Percentiles rank a stretch among this genome's conserved stretches.
Evolutionary conservation across 1,139 yeast species (phyloP).

Genomic region (Ogataea hybrid): DNA sequence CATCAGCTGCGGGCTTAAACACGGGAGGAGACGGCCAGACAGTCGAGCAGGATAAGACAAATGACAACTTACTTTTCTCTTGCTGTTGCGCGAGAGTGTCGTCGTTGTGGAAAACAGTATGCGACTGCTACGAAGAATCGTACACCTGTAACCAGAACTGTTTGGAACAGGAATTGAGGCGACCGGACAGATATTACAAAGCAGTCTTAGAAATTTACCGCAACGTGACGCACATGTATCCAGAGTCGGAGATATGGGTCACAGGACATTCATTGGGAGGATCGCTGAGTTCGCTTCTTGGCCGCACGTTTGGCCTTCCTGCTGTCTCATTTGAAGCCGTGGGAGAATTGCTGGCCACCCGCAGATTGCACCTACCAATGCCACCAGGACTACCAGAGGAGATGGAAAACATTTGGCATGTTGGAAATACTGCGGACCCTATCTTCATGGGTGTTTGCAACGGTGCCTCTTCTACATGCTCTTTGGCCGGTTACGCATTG

Average conservation of each 20-base stretch:
- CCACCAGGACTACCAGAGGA: slow-evolving; percentile 88
- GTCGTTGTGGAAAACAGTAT: slow-evolving; percentile 91
- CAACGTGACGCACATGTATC: slow-evolving; percentile 67
- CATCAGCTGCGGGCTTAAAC: slow-evolving; percentile 82
- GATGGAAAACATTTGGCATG: slow-evolving; percentile 86
- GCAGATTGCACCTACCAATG: slow-evolving; percentile 82
- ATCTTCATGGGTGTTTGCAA: slow-evolving; percentile 95
- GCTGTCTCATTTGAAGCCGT: slow-evolving; percentile 92
- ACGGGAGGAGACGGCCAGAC: slow-evolving; percentile 75
- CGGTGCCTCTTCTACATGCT: slow-evolving; percentile 90
- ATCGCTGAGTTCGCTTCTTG: slow-evolving; percentile 74
- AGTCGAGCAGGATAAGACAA: slow-evolving; percentile 72
- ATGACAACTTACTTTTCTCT: slow-evolving; percentile 85
- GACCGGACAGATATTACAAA: slow-evolving; percentile 78
- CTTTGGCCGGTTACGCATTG: slow-evolving; percentile 95
- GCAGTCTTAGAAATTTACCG: slow-evolving; percentile 78
- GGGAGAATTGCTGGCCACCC: slow-evolving; percentile 82
- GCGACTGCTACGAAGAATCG: slow-evolving; percentile 86
- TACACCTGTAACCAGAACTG: slow-evolving; percentile 91
- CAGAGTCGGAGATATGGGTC: slow-evolving; percentile 76
- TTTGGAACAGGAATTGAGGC: slow-evolving; percentile 69
- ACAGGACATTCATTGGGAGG: slow-evolving; percentile 98
- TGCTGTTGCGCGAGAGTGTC: slow-evolving; percentile 96
- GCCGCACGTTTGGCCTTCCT: slow-evolving; percentile 88
- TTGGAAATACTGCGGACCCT: slow-evolving; percentile 98